A percentile compares a stretch with the other conserved stretches of the same genome.
phyloP scores from a whole-genome alignment of 768 basidiomycete species.

The Trametes meyenii region DNA sequence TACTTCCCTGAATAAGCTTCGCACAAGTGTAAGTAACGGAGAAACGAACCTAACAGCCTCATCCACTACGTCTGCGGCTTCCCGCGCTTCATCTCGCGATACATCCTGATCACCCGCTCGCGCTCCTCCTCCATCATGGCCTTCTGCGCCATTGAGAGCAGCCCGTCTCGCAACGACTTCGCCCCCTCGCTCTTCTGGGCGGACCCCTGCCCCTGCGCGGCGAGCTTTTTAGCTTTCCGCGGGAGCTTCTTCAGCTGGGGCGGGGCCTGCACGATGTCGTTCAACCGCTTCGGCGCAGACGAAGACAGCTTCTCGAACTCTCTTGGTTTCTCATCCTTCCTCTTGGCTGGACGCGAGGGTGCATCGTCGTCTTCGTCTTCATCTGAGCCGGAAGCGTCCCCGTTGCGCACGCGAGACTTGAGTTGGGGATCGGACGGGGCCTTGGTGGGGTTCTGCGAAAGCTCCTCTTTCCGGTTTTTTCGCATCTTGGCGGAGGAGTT shows the following conservation, averaged over 20 bases:
- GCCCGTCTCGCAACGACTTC: slow-evolving; percentile 41
- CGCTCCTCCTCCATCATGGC: slow-evolving; percentile 77
- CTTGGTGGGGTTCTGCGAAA: slow-evolving; percentile 22
- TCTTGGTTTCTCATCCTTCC: slow-evolving; percentile 29
- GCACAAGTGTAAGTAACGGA: too few species aligned
- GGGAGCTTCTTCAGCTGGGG: slow-evolving; percentile 62
- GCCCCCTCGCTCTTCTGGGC: slow-evolving; percentile 24
- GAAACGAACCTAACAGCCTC: too few species aligned
- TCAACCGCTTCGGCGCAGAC: slow-evolving; percentile 64
- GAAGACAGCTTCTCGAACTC: slow-evolving; percentile 56
- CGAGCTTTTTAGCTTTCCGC: slow-evolving; percentile 43
- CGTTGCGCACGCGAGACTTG: slow-evolving; percentile 6
- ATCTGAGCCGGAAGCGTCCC: slow-evolving; percentile 5
- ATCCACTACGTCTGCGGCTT: slow-evolving; percentile 25
- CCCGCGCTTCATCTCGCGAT: slow-evolving; percentile 67
- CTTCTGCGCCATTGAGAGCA: slow-evolving; percentile 76
- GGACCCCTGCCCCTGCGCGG: slow-evolving; percentile 25
- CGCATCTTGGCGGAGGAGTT: slow-evolving; percentile 55
- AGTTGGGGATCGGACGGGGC: neutral
- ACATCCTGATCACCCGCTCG: slow-evolving; percentile 65
- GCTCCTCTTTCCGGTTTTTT: slow-evolving; percentile 42
- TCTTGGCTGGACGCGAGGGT: neutral
- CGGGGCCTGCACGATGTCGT: slow-evolving; percentile 71
- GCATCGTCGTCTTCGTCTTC: neutral
- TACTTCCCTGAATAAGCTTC: too few species aligned